Base-by-base conservation (phyloP, 1,284 basidiomycete species). In the Pseudozyma sp. region DNA sequence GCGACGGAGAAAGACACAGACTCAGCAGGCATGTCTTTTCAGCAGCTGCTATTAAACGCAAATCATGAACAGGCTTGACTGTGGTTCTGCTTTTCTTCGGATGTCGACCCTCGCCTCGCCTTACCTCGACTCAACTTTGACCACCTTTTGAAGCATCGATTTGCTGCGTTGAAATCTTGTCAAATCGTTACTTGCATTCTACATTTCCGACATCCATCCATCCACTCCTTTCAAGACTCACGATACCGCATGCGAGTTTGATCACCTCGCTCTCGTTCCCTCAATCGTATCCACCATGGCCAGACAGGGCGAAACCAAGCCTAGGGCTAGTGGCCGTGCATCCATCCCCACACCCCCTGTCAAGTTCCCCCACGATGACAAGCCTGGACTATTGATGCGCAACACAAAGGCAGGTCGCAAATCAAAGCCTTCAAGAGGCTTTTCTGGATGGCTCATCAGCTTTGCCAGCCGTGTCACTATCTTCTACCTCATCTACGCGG, bases 401-500 rank as follows among this genome's bases (percentile, higher is more conserved):
- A 62, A 34, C 25, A 44, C 34, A 19, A 61, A 59, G 21, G 35
- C 19, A 1, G 38, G 10, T 25, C 11, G 34, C 12, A 66, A 59
- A 36, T 36, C 49, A 13, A 67, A 67, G 13, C 48, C 25, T 25
- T 53, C 52, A 0, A 42, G 64, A 11, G 65, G 79, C 51, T 73
- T 79, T 50, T 45, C 43, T 47, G 52, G 59, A 52, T 79, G 63
- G 56, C 59, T 80, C 47, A 48, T 74, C 50, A 56, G 59, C 10
- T 75, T 77, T 48, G 52, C 44, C 34, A 65, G 54, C 31, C 65
- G 64, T 21, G 72, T 76, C 59, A 70, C 65, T 56, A 57, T 77
- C 68, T 77, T 75, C 50, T 77, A 75, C 49, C 45, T 74, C 16
- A 66, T 82, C 48, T 71, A 60, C 35, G 72, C 79, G 9, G 79